Evolutionary conservation across 1,284 basidiomycete genomes (phyloP), one percentile per base, ranked within the genome.

Genomic region (Ganoderma leucocontextum): DNA sequence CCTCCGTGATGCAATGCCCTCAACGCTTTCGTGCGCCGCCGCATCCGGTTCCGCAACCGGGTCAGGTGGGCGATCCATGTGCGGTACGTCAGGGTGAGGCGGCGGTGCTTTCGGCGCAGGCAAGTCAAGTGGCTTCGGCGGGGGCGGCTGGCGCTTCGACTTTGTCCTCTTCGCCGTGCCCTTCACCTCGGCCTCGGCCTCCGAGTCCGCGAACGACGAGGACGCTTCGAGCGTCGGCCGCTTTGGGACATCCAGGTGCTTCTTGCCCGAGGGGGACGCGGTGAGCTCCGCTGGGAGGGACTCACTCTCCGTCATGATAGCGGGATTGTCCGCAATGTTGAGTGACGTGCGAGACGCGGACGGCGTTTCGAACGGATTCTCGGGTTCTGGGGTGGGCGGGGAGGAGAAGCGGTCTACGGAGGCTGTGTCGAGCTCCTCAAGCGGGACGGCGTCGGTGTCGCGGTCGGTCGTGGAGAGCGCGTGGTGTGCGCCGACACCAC

Each of bases 91-190:
- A 38, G 75, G 73, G n/a, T 75, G 81, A 8, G 87, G 87, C 42
- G 89, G 88, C 0, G 89, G 88, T 13, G 85, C 85, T 39, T 84
- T 82, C 41, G 89, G 89, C 39, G 82, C 78, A 5, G 91, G 89
- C 0, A 92, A 79, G 53, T 82, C 85, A 12, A 92, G 78, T 1
- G 89, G 89, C 68, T 82, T 80, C 0, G 89, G 89, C 2, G 86
- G 84, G 0, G 80, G 77, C 78, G 84, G 76, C 44, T 70, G 66
- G 35, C 71, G 75, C 63, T 73, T 68, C 6, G 75, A 75, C 9
- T 35, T 53, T 1, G 19, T 41, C 35, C 47, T 72, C 68, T 9
- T 22, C 61, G 9, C 44, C 3, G 29, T 9, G 13, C 39, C 41
- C 19, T 41, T 19, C 41, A 2, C 29, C 8, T 17, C 44, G 15